A percentile compares a stretch with the other conserved stretches of the same genome.
Conservation (phyloP, 495 filamentous ascomycete species). For the Podospora conica region DNA sequence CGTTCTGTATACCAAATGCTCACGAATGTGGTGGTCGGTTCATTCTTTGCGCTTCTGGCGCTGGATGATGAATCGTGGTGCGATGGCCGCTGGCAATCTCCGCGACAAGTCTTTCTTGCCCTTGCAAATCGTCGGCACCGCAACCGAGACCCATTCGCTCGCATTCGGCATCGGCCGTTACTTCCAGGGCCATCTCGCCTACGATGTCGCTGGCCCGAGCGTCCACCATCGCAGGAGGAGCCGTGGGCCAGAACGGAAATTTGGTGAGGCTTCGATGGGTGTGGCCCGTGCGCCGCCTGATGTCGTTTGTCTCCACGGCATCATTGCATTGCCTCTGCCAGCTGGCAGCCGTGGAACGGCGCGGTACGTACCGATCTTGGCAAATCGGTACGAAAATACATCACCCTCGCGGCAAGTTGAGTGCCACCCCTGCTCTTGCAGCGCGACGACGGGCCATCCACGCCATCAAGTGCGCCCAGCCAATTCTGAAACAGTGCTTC, state of each 20-base stretch:
- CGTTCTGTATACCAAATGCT: no score
- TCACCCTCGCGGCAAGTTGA: constrained; percentile 14
- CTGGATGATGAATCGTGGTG: neutral
- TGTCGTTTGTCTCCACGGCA: neutral
- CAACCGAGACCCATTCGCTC: constrained; percentile 1
- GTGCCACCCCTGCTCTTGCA: constrained; percentile 15
- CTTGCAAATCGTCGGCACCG: constrained; percentile 5
- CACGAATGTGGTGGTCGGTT: no score
- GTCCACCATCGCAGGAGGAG: neutral
- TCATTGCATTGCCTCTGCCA: neutral
- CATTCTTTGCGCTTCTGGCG: no score
- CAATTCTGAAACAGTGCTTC: constrained; percentile 14
- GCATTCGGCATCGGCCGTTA: constrained; percentile 8
- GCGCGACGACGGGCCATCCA: constrained; percentile 21
- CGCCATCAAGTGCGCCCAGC: constrained; percentile 15
- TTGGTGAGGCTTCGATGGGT: neutral
- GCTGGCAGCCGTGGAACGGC: neutral
- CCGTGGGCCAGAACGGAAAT: neutral
- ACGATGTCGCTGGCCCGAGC: neutral
- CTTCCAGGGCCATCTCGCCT: neutral
- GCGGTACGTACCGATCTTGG: neutral
- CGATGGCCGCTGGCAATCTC: constrained; percentile 3
- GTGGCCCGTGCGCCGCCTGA: neutral
- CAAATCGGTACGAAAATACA: neutral
- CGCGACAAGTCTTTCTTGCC: neutral